Evolutionary conservation across 805 yeast species (phyloP).

Genomic region (Lipomyces chichibuensis): DNA sequence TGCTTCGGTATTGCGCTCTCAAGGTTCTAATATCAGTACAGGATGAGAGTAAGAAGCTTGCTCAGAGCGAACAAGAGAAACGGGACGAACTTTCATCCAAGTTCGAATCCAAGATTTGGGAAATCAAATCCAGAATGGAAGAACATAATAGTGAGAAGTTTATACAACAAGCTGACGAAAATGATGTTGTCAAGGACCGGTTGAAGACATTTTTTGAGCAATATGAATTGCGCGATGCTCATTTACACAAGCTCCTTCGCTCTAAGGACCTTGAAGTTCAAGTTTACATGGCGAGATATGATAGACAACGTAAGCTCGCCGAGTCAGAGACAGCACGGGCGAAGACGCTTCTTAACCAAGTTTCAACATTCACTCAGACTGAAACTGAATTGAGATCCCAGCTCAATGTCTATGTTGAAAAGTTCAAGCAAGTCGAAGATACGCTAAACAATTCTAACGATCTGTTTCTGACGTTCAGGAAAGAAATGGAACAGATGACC

Average conservation of each 20-base stretch:
- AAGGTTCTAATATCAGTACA: not conserved
- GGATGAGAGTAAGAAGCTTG: conserved; percentile 22
- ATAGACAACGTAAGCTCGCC: conserved; percentile 19
- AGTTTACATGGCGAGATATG: conserved; percentile 41
- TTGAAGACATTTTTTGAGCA: conserved; percentile 32
- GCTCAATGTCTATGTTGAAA: conserved; percentile 37
- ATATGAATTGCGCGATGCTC: conserved; percentile 32
- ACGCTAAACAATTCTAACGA: conserved; percentile 42
- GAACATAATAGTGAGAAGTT: conserved; percentile 1
- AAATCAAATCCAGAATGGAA: conserved; percentile 14
- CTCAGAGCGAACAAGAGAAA: conserved; percentile 8
- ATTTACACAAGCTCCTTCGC: conserved; percentile 19
- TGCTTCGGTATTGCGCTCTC: not conserved
- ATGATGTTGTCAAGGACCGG: conserved; percentile 22
- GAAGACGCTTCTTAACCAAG: conserved; percentile 20
- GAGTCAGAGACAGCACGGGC: conserved; percentile 22
- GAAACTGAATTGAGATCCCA: conserved; percentile 31
- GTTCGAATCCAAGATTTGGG: conserved; percentile 13
- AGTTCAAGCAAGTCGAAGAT: conserved; percentile 45
- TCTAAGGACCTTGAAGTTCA: conserved; percentile 33
- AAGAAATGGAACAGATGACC: conserved; percentile 35
- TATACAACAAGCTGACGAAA: conserved; percentile 13
- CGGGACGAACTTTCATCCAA: conserved; percentile 15
- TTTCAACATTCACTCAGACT: conserved; percentile 28
- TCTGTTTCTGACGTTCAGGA: conserved; percentile 27